Percentiles rank a stretch among this genome's conserved stretches.
Evolutionary conservation across 345 rosid genomes (phyloP).

Genomic region (rapeseed (Brassica napus)): Da-Ae NC_063446.1:39622501-39623000

Average conservation of each 20-base stretch:
- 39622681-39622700: not conserved
- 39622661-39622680: not conserved
- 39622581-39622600: too few species aligned
- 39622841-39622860: slow-evolving; percentile 79
- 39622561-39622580: too few species aligned
- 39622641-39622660: not conserved
- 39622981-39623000: too few species aligned
- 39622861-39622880: slow-evolving; percentile 64
- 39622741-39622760: slow-evolving; percentile 49
- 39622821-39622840: slow-evolving; percentile 59
- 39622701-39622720: not conserved
- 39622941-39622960: too few species aligned
- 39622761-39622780: slow-evolving; percentile 87
- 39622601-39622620: not conserved
- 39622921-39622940: not conserved
- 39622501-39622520: too few species aligned
- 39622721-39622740: not conserved
- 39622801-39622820: slow-evolving; percentile 43
- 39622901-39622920: not conserved
- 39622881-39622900: slow-evolving; percentile 85
- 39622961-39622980: too few species aligned
- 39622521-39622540: too few species aligned
- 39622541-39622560: too few species aligned
- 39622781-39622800: slow-evolving; percentile 80
- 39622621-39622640: not conserved